Conservation (phyloP, 208 protist genomes). For the Zelonia costaricensis region DNA sequence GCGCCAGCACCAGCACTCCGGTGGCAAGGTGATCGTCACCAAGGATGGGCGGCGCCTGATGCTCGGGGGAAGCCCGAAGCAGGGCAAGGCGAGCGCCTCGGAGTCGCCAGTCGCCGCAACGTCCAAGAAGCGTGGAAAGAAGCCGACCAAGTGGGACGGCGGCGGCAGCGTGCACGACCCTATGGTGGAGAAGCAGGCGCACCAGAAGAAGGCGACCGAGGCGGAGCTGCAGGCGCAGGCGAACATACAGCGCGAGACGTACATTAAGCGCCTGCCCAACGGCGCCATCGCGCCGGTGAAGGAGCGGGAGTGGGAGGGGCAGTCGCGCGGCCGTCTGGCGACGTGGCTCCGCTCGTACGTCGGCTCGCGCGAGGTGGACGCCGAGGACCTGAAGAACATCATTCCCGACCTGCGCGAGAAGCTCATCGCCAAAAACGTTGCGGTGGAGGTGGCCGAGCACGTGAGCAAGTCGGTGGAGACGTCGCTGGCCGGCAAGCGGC, state of each 20-base stretch:
- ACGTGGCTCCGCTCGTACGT: slow-evolving; percentile 82
- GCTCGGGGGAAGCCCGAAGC: slow-evolving; percentile 32
- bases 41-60: slow-evolving; percentile 64
- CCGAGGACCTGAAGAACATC: slow-evolving; percentile 90
- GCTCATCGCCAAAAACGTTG: slow-evolving; percentile 98
- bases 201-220: slow-evolving; percentile 47
- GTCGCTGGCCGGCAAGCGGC: slow-evolving; percentile 90
- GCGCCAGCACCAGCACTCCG: slow-evolving; percentile 3
- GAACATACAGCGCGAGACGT: slow-evolving; percentile 62
- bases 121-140: slow-evolving; percentile 54
- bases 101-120: not conserved
- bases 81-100: slow-evolving; percentile 1
- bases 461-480: slow-evolving; percentile 94
- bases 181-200: slow-evolving; percentile 33
- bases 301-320: slow-evolving; percentile 81
- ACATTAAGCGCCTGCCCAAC: slow-evolving; percentile 78
- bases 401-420: slow-evolving; percentile 92
- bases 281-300: slow-evolving; percentile 63
- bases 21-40: slow-evolving; percentile 50
- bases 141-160: slow-evolving; percentile 66
- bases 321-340: slow-evolving; percentile 68
- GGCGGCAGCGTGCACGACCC: slow-evolving; percentile 13
- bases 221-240: slow-evolving; percentile 71
- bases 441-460: slow-evolving; percentile 95
- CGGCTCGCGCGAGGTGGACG: slow-evolving; percentile 73